Evolutionary conservation across 2,329 filamentous ascomycete species (phyloP).

Genomic region (Xylaria hypoxylon): DNA sequence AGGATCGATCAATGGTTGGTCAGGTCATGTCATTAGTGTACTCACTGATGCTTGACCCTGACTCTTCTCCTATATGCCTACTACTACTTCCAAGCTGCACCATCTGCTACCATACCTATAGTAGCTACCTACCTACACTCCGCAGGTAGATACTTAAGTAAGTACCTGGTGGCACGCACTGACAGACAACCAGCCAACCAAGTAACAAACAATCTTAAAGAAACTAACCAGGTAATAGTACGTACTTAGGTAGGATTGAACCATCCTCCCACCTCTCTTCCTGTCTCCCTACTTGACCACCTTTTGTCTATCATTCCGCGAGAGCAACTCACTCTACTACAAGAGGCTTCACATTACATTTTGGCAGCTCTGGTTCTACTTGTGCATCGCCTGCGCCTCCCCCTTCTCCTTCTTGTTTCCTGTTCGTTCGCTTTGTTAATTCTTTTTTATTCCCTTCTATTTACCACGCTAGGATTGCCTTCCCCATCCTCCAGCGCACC

Average conservation of each 20-base stretch:
- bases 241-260: background rate
- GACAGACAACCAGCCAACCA: conserved; percentile 13
- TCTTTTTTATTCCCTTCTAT: conserved; percentile 17
- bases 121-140: background rate
- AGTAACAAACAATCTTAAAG: conserved; percentile 30
- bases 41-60: conserved; percentile 15
- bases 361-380: conserved; percentile 15
- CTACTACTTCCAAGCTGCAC: background rate
- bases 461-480: conserved; percentile 22
- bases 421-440: conserved; percentile 18
- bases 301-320: conserved; percentile 18
- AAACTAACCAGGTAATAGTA: conserved; percentile 16
- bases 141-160: too few relatives aligned
- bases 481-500: conserved; percentile 32
- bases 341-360: conserved; percentile 13
- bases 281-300: conserved; percentile 15
- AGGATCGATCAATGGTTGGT: conserved; percentile 26
- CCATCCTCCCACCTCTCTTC: conserved; percentile 19
- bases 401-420: conserved; percentile 14
- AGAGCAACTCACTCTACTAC: conserved; percentile 20
- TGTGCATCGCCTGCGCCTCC: conserved; percentile 14
- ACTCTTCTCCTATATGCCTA: conserved; percentile 1
- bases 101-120: background rate
- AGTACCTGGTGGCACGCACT: background rate
- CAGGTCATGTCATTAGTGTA: too few relatives aligned